Conservation (phyloP, 805 yeast genomes). For the Suhomyces emberorum region DNA sequence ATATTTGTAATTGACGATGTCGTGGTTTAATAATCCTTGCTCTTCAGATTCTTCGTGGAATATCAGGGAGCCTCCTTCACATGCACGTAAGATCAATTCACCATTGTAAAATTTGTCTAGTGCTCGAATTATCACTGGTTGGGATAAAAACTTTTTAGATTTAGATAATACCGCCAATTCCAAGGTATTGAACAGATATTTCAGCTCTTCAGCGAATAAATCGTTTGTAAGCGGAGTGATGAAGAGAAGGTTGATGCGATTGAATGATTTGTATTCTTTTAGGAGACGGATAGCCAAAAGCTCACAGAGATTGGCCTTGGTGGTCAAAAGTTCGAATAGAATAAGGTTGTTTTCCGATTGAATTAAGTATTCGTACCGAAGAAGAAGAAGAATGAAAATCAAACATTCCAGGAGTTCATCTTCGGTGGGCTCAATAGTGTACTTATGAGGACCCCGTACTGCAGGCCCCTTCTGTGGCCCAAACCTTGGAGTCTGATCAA, state of each 20-base stretch:
- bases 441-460: slow-evolving; percentile 5
- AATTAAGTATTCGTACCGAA: slow-evolving; percentile 37
- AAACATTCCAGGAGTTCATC: slow-evolving; percentile 18
- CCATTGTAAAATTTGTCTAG: slow-evolving; percentile 52
- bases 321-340: slow-evolving; percentile 33
- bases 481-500: slow-evolving; percentile 16
- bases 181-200: slow-evolving; percentile 38
- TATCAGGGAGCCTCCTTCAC: slow-evolving; percentile 3
- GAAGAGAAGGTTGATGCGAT: slow-evolving; percentile 45
- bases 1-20: slow-evolving; percentile 29
- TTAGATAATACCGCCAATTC: slow-evolving; percentile 53
- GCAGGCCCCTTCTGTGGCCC: slow-evolving; percentile 15
- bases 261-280: slow-evolving; percentile 41
- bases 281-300: slow-evolving; percentile 49
- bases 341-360: slow-evolving; percentile 39
- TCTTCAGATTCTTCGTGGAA: slow-evolving; percentile 6
- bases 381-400: slow-evolving; percentile 31
- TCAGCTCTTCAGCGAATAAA: slow-evolving; percentile 12
- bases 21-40: slow-evolving; percentile 8
- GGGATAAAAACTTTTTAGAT: slow-evolving; percentile 50
- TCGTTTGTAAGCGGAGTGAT: slow-evolving; percentile 44
- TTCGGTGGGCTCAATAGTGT: neutral
- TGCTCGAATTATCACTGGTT: slow-evolving; percentile 47
- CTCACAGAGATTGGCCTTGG: slow-evolving; percentile 53
- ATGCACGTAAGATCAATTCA: slow-evolving; percentile 35